Evolutionary conservation across 2,329 filamentous ascomycete genomes (phyloP).

Genomic region (Calonectria pseudoreteaudii): DNA sequence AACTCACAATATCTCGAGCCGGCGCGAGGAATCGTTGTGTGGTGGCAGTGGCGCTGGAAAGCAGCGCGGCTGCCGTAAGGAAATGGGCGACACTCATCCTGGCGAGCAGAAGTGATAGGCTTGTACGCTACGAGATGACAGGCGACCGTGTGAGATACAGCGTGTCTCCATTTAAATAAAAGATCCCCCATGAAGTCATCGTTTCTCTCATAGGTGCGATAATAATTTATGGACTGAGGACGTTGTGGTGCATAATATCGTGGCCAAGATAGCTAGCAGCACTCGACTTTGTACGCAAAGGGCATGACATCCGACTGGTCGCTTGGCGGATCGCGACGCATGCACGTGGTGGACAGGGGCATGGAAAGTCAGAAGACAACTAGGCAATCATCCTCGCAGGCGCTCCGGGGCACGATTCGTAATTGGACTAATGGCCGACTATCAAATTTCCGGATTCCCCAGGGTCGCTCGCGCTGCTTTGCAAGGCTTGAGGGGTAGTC

Average conservation of each 20-base stretch:
- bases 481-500: background rate
- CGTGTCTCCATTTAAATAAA: background rate
- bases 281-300: background rate
- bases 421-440: conserved; percentile 3
- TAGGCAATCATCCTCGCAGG: background rate
- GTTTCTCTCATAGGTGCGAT: conserved; percentile 6
- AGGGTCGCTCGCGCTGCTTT: background rate
- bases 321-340: background rate
- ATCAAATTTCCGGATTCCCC: conserved; percentile 14
- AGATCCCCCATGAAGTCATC: background rate
- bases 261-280: background rate
- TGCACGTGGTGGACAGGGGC: conserved; percentile 8
- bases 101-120: background rate
- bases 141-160: background rate
- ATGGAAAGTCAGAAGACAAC: background rate
- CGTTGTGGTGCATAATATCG: background rate
- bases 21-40: conserved; percentile 15
- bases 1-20: conserved; percentile 15
- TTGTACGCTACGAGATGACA: background rate
- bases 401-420: background rate
- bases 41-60: background rate
- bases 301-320: background rate
- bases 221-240: background rate
- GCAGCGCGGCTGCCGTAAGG: background rate
- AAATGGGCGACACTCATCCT: conserved; percentile 1